Evolutionary conservation across 495 filamentous ascomycete genomes (phyloP).

Genomic region (Penicillium cinerascens): DNA sequence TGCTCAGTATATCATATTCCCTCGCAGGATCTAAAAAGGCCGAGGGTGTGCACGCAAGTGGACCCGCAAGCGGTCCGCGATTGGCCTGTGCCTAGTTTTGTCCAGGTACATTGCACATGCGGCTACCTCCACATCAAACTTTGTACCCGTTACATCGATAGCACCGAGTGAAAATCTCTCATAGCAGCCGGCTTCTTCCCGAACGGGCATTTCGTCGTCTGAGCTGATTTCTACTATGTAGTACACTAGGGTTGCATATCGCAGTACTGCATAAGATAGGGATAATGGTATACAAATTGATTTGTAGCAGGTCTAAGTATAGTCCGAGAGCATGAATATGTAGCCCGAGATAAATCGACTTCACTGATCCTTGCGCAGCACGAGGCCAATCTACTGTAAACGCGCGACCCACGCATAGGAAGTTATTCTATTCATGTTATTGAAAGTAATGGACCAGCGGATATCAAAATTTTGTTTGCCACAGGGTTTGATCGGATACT

Average conservation of each 20-base stretch:
- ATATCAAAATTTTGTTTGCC: background rate
- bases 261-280: background rate
- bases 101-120: slow-evolving; percentile 24
- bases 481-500: slow-evolving; percentile 18
- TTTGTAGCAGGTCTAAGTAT: background rate
- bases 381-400: background rate
- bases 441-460: background rate
- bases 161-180: slow-evolving; percentile 22
- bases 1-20: too few species aligned
- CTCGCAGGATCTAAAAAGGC: too few species aligned
- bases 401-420: background rate
- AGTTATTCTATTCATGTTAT: background rate
- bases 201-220: slow-evolving; percentile 3
- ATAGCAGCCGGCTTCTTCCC: slow-evolving; percentile 7
- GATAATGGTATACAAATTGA: background rate
- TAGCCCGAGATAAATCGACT: background rate
- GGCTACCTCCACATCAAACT: slow-evolving; percentile 15
- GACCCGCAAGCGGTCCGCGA: slow-evolving; percentile 5
- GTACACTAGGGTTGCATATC: background rate
- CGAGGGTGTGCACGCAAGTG: slow-evolving; percentile 8
- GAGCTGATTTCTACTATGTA: background rate
- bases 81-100: slow-evolving; percentile 16
- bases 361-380: background rate
- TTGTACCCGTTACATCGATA: slow-evolving; percentile 22
- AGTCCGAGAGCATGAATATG: background rate